Evolutionary conservation across 768 basidiomycete genomes (phyloP).

Genomic region (Peribolospora baueri): DNA sequence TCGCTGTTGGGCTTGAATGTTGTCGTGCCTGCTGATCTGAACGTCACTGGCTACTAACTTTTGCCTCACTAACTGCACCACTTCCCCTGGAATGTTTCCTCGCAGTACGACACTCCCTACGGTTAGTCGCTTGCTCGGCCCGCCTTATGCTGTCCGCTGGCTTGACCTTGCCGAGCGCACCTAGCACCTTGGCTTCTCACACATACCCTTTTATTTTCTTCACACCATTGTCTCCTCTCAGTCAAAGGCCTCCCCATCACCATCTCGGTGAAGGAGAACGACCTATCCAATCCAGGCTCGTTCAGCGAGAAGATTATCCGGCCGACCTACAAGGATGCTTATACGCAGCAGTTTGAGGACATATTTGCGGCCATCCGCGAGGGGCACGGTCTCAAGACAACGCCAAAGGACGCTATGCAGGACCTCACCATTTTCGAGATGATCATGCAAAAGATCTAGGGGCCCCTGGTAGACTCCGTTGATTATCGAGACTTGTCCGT

Average conservation of each 20-base stretch:
- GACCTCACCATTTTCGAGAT: constrained; percentile 2
- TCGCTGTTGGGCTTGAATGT: not conserved
- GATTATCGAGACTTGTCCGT: no score
- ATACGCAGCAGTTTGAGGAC: constrained; percentile 14
- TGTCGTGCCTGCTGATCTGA: not conserved
- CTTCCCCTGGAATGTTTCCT: no score
- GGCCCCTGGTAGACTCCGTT: no score
- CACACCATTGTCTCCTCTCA: constrained; percentile 11
- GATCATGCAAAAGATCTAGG: no score
- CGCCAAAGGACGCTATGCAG: constrained; percentile 13
- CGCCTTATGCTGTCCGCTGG: not conserved
- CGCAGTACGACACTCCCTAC: constrained; percentile 2
- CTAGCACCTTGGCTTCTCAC: not conserved
- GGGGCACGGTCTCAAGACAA: constrained; percentile 12
- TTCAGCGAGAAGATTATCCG: constrained; percentile 13
- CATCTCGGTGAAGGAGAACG: constrained; percentile 8
- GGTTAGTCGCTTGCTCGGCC: not conserved
- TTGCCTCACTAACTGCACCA: not conserved
- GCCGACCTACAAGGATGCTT: constrained; percentile 15
- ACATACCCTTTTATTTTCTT: no score
- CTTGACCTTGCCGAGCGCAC: not conserved
- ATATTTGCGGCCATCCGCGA: constrained; percentile 12
- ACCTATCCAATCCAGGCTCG: constrained; percentile 5
- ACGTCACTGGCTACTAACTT: not conserved
- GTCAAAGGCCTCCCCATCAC: constrained; percentile 17